These are phyloP conservation scores for Aspergillus terreus DNA, from an alignment of 2,329 filamentous ascomycete genomes.

Conservation along the genomic window DNA sequence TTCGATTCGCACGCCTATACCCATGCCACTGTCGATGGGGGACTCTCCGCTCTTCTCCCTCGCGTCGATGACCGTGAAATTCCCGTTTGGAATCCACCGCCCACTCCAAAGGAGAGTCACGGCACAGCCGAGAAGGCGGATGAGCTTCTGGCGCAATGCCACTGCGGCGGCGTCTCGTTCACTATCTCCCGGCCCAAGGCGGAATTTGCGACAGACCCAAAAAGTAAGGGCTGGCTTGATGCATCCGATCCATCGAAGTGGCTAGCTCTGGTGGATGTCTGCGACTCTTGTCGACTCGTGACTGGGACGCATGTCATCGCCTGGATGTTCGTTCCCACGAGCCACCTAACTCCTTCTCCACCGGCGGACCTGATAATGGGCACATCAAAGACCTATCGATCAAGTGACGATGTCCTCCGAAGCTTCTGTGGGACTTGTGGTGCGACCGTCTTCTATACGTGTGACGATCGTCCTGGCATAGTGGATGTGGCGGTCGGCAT, in stretches of 20 bases:
- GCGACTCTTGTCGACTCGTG: conserved; percentile 39
- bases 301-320: conserved; percentile 37
- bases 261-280: conserved; percentile 23
- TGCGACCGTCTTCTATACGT: conserved; percentile 40
- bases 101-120: neutral
- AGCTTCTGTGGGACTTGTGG: conserved; percentile 47
- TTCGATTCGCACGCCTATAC: conserved; percentile 19
- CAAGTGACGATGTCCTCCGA: conserved; percentile 32
- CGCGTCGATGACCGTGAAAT: conserved; percentile 13
- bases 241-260: conserved; percentile 19
- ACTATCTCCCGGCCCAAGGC: conserved; percentile 36
- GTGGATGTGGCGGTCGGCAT: conserved; percentile 44
- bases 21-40: conserved; percentile 13
- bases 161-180: conserved; percentile 45
- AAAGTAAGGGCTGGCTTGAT: conserved; percentile 14
- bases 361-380: conserved; percentile 26
- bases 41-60: conserved; percentile 15
- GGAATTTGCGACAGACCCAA: conserved; percentile 25
- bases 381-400: conserved; percentile 38
- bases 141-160: conserved; percentile 38
- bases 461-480: conserved; percentile 31
- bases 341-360: conserved; percentile 31
- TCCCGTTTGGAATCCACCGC: conserved; percentile 6
- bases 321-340: conserved; percentile 41
- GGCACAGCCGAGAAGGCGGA: neutral